Evolutionary conservation across 441 rosid species (phyloP).

Genomic region (Arabidopsis hybrid): DNA sequence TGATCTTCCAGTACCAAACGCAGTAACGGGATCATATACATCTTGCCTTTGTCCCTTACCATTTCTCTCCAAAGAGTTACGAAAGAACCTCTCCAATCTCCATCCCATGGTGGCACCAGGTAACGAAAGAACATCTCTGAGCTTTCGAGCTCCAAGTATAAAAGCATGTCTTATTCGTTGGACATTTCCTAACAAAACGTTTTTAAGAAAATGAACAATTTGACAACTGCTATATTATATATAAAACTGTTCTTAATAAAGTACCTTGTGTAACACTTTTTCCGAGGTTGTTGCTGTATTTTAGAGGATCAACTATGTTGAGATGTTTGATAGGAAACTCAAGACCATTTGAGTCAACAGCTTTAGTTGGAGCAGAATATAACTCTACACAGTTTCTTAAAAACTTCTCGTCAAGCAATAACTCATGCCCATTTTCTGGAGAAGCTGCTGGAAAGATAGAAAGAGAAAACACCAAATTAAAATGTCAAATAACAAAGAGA

Average conservation of each 20-base stretch:
- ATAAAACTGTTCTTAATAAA: background rate
- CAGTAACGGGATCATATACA: constrained; percentile 66
- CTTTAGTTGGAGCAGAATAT: constrained; percentile 55
- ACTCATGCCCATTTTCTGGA: constrained; percentile 50
- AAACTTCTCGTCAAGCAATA: constrained; percentile 67
- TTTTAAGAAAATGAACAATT: background rate
- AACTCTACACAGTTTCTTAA: constrained; percentile 55
- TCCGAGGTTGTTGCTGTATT: constrained; percentile 86
- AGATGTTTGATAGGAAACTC: constrained; percentile 69
- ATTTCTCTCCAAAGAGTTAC: constrained; percentile 74
- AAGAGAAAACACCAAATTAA: background rate
- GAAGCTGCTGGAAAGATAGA: constrained; percentile 47
- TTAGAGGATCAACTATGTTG: constrained; percentile 90
- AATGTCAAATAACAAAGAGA: constrained; percentile 18
- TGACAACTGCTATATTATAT: constrained; percentile 9
- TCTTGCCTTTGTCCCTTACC: constrained; percentile 93
- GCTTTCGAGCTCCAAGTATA: constrained; percentile 63
- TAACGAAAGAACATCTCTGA: constrained; percentile 60
- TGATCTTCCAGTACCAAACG: constrained; percentile 82
- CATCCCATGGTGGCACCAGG: constrained; percentile 72
- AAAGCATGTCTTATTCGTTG: constrained; percentile 74
- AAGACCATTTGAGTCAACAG: constrained; percentile 46
- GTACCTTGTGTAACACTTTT: constrained; percentile 90
- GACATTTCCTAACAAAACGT: constrained; percentile 63
- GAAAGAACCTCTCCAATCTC: constrained; percentile 68